Percentiles rank a stretch among this genome's conserved stretches.
Conservation (phyloP, 225 moss, liverwort and hornwort species). For the Neckera pumila region DNA sequence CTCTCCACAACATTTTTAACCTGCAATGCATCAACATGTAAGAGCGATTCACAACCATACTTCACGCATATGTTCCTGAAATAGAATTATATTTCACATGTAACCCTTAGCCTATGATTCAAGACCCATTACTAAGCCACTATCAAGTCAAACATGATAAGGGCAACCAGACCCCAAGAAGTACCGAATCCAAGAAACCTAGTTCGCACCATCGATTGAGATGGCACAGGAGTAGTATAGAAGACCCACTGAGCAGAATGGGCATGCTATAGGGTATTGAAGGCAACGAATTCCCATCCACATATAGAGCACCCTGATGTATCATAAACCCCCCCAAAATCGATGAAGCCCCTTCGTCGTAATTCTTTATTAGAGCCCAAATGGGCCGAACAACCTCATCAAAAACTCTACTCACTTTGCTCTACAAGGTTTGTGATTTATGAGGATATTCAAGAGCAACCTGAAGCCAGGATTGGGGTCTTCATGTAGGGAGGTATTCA, state of each 20-base stretch:
- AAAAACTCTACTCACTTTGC: neutral
- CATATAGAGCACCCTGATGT: neutral
- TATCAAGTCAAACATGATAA: neutral
- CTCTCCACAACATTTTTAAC: slow-evolving; percentile 99
- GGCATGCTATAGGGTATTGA: neutral
- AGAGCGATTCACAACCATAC: neutral
- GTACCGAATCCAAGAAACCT: neutral
- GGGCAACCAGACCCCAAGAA: neutral
- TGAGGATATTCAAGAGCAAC: neutral
- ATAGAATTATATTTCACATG: neutral
- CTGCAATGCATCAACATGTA: slow-evolving; percentile 28
- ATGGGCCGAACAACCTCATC: neutral
- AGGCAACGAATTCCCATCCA: neutral
- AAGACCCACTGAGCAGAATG: neutral
- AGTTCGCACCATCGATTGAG: neutral
- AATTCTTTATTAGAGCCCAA: neutral
- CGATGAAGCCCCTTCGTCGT: neutral
- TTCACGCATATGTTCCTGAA: neutral
- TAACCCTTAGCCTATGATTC: neutral
- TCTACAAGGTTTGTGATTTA: neutral
- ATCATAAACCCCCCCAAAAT: neutral
- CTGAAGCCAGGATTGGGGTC: neutral
- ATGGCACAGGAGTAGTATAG: neutral
- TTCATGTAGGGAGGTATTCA: neutral
- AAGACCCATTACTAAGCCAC: neutral